Evolutionary conservation across 179 eudicot species (phyloP), one percentile per base, ranked within the genome.

Genomic region (Amaranthus tricolor): DNA sequence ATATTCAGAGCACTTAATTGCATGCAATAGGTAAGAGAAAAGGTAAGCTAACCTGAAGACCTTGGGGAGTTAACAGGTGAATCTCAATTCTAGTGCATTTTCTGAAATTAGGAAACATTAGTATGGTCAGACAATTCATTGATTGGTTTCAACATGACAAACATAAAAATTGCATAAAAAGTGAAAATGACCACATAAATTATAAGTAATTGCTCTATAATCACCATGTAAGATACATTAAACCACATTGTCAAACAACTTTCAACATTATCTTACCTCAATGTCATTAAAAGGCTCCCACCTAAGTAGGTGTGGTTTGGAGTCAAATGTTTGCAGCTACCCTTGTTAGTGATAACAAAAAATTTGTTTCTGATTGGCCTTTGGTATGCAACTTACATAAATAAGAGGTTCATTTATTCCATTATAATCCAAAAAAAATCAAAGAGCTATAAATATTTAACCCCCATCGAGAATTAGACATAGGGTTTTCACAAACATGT

Each of bases 21-120:
- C 60, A 74, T 47, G 8, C 52, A 16, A 15, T 48, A 44, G 54
- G 54, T 12, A 58, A 63, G 49, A 40, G 56, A 74, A 16, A 14
- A 16, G 19, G 63, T 24, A 31, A 75, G 66, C 61, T 70, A 82
- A 93, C 98, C 97, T 92, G 98, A 82, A 94, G 88, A 62, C 98
- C 98, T 83, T 90, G 97, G n/a, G 98, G 88, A 61, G 98, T 85
- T 72, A 93, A 84, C 78, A 91, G 79, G 80, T 95, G 99, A 75
- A 95, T 95, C 90, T 95, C 99, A 68, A 95, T 87, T 40, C 99
- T 85, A 31, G 98, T 95, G 84, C 98, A 95, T 95, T 95, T 95
- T 84, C 99, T 95, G 92, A 54, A 73, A 75, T n/a, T 67, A 81
- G 45, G 12, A 74, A 62, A 66, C 68, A 75, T 5, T 43, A 70